Evolutionary conservation across 768 basidiomycete genomes (phyloP).

Genomic region (Lactifluus subvellereus): DNA sequence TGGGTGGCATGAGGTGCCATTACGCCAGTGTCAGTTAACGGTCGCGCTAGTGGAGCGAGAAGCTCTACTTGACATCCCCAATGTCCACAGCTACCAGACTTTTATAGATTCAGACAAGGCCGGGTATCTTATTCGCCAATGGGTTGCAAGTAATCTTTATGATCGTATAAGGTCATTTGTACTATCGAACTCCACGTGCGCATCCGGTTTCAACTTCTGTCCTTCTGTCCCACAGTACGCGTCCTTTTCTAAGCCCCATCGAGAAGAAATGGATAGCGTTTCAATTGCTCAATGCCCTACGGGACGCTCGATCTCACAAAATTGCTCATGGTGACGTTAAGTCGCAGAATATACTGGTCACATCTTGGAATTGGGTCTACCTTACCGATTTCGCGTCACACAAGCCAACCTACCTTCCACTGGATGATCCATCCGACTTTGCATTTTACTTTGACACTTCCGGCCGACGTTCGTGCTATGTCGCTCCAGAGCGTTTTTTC

Average conservation of each 20-base stretch:
- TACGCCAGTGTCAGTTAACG: neutral
- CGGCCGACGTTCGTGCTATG: constrained; percentile 87
- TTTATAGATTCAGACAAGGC: constrained; percentile 95
- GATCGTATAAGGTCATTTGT: constrained; percentile 86
- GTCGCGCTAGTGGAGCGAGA: constrained; percentile 70
- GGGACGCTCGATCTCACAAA: constrained; percentile 77
- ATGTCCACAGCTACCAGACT: constrained; percentile 82
- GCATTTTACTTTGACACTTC: constrained; percentile 98
- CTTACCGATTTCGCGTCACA: constrained; percentile 92
- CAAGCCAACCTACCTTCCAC: constrained; percentile 92
- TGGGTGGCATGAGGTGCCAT: constrained; percentile 29
- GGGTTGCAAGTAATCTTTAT: constrained; percentile 90
- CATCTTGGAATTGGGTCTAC: constrained; percentile 94
- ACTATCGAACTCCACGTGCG: neutral
- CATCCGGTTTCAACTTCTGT: neutral
- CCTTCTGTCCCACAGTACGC: constrained; percentile 55
- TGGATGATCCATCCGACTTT: constrained; percentile 96
- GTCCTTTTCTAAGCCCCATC: constrained; percentile 83
- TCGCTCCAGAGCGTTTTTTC: constrained; percentile 96
- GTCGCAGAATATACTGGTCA: constrained; percentile 93
- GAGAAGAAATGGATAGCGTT: constrained; percentile 99
- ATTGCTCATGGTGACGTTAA: constrained; percentile 98
- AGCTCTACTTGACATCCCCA: constrained; percentile 73
- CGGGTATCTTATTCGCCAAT: constrained; percentile 91
- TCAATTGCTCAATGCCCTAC: constrained; percentile 80